Conservation (phyloP, 2,329 filamentous ascomycete species). For the Aspergillus thermomutatus region DNA sequence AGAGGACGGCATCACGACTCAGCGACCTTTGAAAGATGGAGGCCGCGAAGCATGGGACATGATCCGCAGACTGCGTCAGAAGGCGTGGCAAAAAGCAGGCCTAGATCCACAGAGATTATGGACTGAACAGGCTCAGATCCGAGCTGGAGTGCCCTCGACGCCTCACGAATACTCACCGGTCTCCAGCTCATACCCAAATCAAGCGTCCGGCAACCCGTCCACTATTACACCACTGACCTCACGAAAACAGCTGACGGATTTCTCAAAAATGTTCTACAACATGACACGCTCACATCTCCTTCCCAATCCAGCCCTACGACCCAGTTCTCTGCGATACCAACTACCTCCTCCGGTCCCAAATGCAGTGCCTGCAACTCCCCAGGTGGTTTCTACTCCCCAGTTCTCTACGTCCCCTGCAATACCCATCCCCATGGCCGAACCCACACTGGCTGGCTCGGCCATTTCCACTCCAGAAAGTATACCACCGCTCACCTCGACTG, state of each 20-base stretch:
- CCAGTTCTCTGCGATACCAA: conserved; percentile 26
- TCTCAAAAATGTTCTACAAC: conserved; percentile 33
- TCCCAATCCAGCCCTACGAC: conserved; percentile 18
- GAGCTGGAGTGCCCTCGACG: conserved; percentile 30
- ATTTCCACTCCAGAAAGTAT: conserved; percentile 14
- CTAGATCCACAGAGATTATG: conserved; percentile 46
- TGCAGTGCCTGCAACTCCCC: conserved; percentile 6
- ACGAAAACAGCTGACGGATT: conserved; percentile 26
- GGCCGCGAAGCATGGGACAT: conserved; percentile 50
- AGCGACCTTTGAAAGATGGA: conserved; percentile 45
- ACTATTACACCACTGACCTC: conserved; percentile 7
- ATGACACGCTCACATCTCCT: conserved; percentile 32
- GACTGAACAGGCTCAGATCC: conserved; percentile 45
- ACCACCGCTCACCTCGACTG: conserved; percentile 6
- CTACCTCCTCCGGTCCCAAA: conserved; percentile 12
- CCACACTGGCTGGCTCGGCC: conserved; percentile 7
- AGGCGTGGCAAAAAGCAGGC: conserved; percentile 48
- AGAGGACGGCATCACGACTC: conserved; percentile 43
- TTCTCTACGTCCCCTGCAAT: conserved; percentile 11
- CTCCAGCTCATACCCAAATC: conserved; percentile 10
- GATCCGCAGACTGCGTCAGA: conserved; percentile 45
- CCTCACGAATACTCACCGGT: conserved; percentile 15
- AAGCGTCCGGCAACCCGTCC: conserved; percentile 6
- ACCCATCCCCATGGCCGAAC: conserved; percentile 4
- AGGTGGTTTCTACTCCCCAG: conserved; percentile 10